phyloP scores from a whole-genome alignment of 2,329 filamentous ascomycete species.

The Aspergillus floridensis region DNA sequence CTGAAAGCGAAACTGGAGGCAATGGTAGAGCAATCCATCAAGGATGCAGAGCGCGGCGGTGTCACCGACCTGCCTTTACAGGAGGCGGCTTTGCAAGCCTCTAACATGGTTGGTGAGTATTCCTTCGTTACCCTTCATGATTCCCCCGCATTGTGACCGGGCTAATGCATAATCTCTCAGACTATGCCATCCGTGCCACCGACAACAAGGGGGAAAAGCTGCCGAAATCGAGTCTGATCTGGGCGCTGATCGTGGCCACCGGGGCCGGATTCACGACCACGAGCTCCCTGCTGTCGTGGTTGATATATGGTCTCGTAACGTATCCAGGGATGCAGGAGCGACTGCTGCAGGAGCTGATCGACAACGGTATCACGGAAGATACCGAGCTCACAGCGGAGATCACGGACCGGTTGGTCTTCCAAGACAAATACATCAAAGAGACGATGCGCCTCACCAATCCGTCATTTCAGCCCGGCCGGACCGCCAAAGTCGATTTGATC shows the following conservation, averaged over 20 bases:
- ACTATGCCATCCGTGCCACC: constrained; percentile 54
- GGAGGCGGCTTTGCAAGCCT: constrained; percentile 46
- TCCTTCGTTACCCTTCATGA: no score
- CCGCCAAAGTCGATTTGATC: constrained; percentile 55
- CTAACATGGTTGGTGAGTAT: constrained; percentile 41
- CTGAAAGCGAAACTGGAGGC: constrained; percentile 18
- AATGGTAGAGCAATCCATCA: constrained; percentile 25
- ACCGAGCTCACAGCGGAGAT: constrained; percentile 50
- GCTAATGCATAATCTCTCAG: constrained; percentile 22
- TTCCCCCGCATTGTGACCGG: neutral
- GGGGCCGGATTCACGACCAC: constrained; percentile 63
- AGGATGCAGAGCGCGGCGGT: constrained; percentile 21
- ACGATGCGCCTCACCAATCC: constrained; percentile 60
- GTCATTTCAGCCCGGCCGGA: constrained; percentile 60
- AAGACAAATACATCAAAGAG: constrained; percentile 54
- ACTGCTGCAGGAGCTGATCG: constrained; percentile 58
- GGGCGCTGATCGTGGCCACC: constrained; percentile 51
- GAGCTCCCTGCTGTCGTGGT: constrained; percentile 58
- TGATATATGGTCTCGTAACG: constrained; percentile 53
- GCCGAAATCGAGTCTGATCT: constrained; percentile 44
- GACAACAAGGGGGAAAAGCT: constrained; percentile 57
- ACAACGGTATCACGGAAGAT: constrained; percentile 46
- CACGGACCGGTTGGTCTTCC: constrained; percentile 48
- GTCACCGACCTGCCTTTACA: constrained; percentile 32
- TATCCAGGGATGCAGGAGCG: constrained; percentile 58